Percentiles rank a stretch among this genome's conserved stretches.
Evolutionary conservation across 2,329 filamentous ascomycete genomes (phyloP).

Genomic region (Xylogone sp.): DNA sequence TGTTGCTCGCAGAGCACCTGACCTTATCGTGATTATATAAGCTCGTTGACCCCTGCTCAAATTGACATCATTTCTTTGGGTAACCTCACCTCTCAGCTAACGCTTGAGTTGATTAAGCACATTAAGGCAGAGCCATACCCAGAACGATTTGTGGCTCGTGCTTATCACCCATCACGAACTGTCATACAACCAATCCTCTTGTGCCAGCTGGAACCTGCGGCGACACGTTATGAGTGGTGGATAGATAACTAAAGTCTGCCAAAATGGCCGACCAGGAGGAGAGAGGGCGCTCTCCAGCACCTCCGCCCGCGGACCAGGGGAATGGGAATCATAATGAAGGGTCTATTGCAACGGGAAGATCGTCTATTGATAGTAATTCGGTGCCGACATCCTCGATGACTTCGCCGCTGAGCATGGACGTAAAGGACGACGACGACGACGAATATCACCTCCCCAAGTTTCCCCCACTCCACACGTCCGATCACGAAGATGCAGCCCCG

Average conservation of each 20-base stretch:
- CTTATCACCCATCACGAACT: too few relatives aligned
- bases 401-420: constrained; percentile 25
- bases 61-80: too few relatives aligned
- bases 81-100: too few relatives aligned
- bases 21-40: too few relatives aligned
- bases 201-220: too few relatives aligned
- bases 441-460: constrained; percentile 23
- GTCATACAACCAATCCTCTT: too few relatives aligned
- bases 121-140: too few relatives aligned
- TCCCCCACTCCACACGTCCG: constrained; percentile 18
- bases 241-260: constrained; percentile 1
- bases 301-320: not conserved
- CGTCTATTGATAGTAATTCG: constrained; percentile 19
- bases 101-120: too few relatives aligned
- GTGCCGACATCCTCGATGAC: constrained; percentile 28
- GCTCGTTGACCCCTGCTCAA: too few relatives aligned
- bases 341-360: constrained; percentile 14
- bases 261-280: constrained; percentile 28
- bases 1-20: too few relatives aligned
- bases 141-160: too few relatives aligned
- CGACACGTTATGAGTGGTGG: not conserved
- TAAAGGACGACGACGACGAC: constrained; percentile 15
- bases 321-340: constrained; percentile 19
- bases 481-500: constrained; percentile 8
- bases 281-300: constrained; percentile 21